These are phyloP conservation scores for Coniochaeta hoffmannii DNA, from an alignment of 2,329 filamentous ascomycete species.

Conservation along the genomic window DNA sequence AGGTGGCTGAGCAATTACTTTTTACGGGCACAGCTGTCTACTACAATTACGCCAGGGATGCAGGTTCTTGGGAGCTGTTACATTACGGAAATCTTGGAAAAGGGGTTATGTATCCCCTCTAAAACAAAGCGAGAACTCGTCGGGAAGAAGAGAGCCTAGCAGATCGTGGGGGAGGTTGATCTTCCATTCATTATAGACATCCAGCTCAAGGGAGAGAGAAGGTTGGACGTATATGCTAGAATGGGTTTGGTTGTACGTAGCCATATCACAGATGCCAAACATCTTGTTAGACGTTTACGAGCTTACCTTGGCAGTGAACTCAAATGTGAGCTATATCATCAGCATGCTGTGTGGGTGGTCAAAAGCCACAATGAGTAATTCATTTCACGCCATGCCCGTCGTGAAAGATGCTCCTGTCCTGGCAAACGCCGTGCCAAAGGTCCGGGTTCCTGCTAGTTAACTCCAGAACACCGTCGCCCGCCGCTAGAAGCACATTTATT, in stretches of 20 bases:
- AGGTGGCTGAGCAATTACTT: background rate
- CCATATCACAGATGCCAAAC: background rate
- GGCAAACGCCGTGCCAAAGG: background rate
- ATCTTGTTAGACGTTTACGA: background rate
- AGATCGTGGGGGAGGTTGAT: conserved; percentile 38
- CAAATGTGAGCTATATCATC: background rate
- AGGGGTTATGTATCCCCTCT: conserved; percentile 30
- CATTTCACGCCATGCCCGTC: background rate
- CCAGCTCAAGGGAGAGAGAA: conserved; percentile 30
- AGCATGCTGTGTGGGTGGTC: background rate
- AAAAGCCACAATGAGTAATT: background rate
- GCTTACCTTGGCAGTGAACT: background rate
- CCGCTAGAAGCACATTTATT: conserved; percentile 4
- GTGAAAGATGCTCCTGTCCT: background rate
- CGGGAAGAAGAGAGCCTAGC: conserved; percentile 30
- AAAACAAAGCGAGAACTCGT: conserved; percentile 37
- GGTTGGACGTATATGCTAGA: conserved; percentile 36
- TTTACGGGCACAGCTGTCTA: background rate
- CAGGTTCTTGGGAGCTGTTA: too few relatives aligned
- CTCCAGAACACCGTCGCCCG: background rate
- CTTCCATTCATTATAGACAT: conserved; percentile 39
- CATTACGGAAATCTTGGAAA: background rate
- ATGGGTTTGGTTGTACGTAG: conserved; percentile 19
- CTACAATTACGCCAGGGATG: too few relatives aligned
- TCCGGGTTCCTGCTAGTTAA: background rate